phyloP scores from a whole-genome alignment of 2,329 filamentous ascomycete genomes.

The Tolypocladium pustulatum region DNA sequence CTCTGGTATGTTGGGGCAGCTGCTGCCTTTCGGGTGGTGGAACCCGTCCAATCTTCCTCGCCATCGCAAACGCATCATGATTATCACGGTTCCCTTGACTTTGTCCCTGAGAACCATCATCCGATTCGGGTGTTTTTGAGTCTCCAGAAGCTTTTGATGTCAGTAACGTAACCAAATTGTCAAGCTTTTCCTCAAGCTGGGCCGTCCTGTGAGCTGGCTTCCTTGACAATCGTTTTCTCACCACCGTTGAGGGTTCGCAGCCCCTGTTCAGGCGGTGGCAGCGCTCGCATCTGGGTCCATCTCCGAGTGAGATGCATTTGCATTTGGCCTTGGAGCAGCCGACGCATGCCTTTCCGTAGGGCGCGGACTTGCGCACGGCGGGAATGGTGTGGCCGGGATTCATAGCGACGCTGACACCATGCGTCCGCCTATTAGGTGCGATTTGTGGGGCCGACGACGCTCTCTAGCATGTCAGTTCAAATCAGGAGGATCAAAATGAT shows the following conservation, averaged over 20 bases:
- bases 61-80: background rate
- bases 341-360: slow-evolving; percentile 28
- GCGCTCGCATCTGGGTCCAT: slow-evolving; percentile 21
- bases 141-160: slow-evolving; percentile 8
- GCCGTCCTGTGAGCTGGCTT: slow-evolving; percentile 10
- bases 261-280: slow-evolving; percentile 28
- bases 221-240: slow-evolving; percentile 14
- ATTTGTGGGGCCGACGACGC: background rate
- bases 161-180: slow-evolving; percentile 16
- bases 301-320: slow-evolving; percentile 25
- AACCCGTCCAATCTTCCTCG: background rate
- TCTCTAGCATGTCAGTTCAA: background rate
- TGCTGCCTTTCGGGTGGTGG: background rate
- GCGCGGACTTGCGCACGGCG: slow-evolving; percentile 12
- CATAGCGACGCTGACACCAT: background rate
- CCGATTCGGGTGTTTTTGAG: background rate
- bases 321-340: slow-evolving; percentile 32
- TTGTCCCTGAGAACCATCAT: background rate
- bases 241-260: slow-evolving; percentile 25
- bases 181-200: slow-evolving; percentile 16
- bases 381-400: background rate
- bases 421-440: background rate
- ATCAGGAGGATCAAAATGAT: background rate
- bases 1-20: background rate
- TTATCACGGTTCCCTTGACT: background rate